Percentiles rank a stretch among this genome's conserved stretches.
Conservation (phyloP, 106 monocot genomes). For the Alisma plantagoaquatica region DNA sequence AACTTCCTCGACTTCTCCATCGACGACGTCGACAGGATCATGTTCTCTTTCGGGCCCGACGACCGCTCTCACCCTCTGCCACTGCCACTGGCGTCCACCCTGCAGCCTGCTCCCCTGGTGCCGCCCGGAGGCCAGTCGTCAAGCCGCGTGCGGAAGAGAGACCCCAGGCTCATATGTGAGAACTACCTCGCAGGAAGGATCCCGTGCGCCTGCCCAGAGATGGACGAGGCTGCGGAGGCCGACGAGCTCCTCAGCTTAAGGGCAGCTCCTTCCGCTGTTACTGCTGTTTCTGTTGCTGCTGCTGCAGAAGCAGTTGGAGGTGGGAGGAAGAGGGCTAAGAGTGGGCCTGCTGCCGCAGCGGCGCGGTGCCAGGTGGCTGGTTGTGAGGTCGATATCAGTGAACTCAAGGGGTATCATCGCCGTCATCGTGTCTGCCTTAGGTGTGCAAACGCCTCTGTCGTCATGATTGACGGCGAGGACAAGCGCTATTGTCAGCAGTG, state of each 20-base stretch:
- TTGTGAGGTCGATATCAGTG: conserved; percentile 79
- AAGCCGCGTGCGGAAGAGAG: conserved; percentile 56
- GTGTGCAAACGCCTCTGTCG: conserved; percentile 58
- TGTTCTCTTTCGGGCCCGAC: conserved; percentile 26
- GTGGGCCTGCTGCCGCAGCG: conserved; percentile 15
- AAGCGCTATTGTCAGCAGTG: conserved; percentile 98
- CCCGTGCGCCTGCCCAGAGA: conserved; percentile 87
- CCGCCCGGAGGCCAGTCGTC: neutral
- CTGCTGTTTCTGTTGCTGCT: too few relatives aligned
- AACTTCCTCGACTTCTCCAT: conserved; percentile 51
- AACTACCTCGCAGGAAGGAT: conserved; percentile 70
- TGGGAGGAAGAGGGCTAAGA: conserved; percentile 4
- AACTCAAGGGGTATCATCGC: conserved; percentile 86
- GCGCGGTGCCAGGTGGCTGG: conserved; percentile 72
- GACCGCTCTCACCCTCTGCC: neutral
- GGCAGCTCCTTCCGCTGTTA: too few relatives aligned
- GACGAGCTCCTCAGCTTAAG: too few relatives aligned
- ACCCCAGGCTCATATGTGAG: conserved; percentile 68
- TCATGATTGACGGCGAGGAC: conserved; percentile 59
- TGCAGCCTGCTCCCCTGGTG: conserved; percentile 9
- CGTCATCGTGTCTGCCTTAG: conserved; percentile 69
- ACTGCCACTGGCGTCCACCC: neutral
- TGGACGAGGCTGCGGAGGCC: conserved; percentile 43
- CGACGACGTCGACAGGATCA: conserved; percentile 27
- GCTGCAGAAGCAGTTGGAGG: conserved; percentile 40